Conservation (phyloP, 2,329 filamentous ascomycete species). For the Canariomyces notabilis region DNA sequence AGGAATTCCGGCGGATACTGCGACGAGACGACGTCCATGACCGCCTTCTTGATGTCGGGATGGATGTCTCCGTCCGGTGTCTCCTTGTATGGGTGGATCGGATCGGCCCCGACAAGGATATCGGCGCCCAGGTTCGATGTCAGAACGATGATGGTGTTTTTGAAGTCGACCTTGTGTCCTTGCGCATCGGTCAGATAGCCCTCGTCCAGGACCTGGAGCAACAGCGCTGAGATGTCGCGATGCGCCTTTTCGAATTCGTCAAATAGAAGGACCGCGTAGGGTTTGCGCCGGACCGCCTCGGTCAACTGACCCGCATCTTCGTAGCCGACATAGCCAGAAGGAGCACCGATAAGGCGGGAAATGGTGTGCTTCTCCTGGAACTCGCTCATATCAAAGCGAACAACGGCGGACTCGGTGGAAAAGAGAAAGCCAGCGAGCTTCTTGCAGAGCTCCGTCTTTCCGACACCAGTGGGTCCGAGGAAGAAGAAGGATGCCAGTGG, state of each 20-base stretch:
- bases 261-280: conserved; percentile 89
- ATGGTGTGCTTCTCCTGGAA: conserved; percentile 98
- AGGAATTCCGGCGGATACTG: conserved; percentile 87
- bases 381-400: conserved; percentile 96
- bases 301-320: conserved; percentile 95
- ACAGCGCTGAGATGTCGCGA: conserved; percentile 83
- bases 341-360: conserved; percentile 84
- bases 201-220: conserved; percentile 93
- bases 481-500: conserved; percentile 97
- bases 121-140: conserved; percentile 93
- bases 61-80: conserved; percentile 64
- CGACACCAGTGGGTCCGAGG: conserved; percentile 90
- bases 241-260: conserved; percentile 99
- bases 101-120: conserved; percentile 75
- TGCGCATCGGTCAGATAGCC: conserved; percentile 93
- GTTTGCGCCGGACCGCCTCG: conserved; percentile 89
- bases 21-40: conserved; percentile 79
- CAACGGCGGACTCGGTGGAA: conserved; percentile 82
- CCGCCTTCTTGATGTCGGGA: conserved; percentile 66
- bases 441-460: conserved; percentile 96
- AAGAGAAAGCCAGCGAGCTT: conserved; percentile 91
- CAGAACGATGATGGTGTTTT: conserved; percentile 92
- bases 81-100: conserved; percentile 58
- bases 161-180: conserved; percentile 94
- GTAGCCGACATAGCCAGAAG: conserved; percentile 93